Base-by-base conservation (phyloP, 2,329 filamentous ascomycete species). In the Trichoderma sp. region DNA sequence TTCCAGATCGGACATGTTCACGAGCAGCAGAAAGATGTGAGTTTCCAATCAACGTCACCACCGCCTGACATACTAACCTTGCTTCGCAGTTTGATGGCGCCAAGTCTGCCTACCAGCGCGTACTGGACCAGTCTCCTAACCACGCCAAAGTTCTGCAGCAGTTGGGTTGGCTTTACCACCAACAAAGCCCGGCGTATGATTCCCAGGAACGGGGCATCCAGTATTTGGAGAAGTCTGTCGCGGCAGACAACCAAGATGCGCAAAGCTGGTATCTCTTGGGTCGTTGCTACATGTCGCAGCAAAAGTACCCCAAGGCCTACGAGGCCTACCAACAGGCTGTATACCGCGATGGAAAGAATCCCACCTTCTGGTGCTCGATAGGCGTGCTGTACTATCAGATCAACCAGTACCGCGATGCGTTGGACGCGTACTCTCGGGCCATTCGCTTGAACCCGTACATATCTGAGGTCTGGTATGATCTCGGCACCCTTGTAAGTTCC, bases 1-100 rank as follows among this genome's bases (percentile, higher is more conserved):
- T 99, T 99, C 83, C 95, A 99, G 80, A 98, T 99, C 76, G 95
- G 95, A 29, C 95, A 99, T 78, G 95, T 99, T 59, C 94, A 99
- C 75, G 95, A 99, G 78, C 95, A 98, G 76, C 94, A 98, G 80
- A 98, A 98, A 85, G 95, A 99, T 76, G 94, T 97, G 84, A 82
- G 93, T 85, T 17, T 17, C 22, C n/a, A n/a, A 25, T 5, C n/a
- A 27, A 17, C 13, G 5, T 1, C 9, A 9, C 27, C 5, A 5
- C 27, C 10, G 17, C 15, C 13, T 50, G 19, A 7, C 27, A 35
- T 64, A 19, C 59, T 68, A 12, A 50, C 37, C 7, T 61, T 75
- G 59, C 68, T 32, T 25, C 69, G n/a, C 70, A 97, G 93, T 97
- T 96, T 76, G 94, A 98, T 71, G 91, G 89, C 71, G 95, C 95